Evolutionary conservation across 768 basidiomycete genomes (phyloP).

Genomic region (Lenzites betulinus): DNA sequence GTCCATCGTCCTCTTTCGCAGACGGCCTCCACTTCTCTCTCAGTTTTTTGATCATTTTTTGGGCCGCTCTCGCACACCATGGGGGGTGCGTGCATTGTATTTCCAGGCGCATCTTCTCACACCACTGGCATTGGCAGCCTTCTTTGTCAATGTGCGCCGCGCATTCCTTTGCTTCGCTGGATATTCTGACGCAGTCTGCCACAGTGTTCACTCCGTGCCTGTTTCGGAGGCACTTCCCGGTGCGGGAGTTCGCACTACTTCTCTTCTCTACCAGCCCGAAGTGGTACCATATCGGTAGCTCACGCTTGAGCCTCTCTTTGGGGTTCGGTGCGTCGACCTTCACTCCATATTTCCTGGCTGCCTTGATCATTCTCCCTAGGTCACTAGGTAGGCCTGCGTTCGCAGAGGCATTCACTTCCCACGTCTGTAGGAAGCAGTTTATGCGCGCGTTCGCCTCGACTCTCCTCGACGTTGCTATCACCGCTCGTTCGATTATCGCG

Average conservation of each 20-base stretch:
- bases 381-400: background rate
- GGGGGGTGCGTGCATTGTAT: too few species aligned
- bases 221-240: background rate
- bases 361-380: background rate
- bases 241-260: background rate
- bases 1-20: background rate
- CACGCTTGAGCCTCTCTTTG: background rate
- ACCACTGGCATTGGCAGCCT: too few species aligned
- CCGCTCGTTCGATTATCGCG: background rate
- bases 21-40: background rate
- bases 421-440: slow-evolving; percentile 6
- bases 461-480: background rate
- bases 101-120: too few species aligned
- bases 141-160: too few species aligned
- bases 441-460: background rate
- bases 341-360: background rate
- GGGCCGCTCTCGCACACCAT: background rate
- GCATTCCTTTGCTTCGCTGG: too few species aligned
- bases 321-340: background rate
- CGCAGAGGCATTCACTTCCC: background rate
- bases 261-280: background rate
- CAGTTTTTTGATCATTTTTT: background rate
- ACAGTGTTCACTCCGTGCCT: background rate
- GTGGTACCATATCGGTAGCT: background rate
- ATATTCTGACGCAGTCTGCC: too few species aligned